Base-by-base conservation (phyloP, 768 basidiomycete genomes). In the Leccinum variicolor region DNA sequence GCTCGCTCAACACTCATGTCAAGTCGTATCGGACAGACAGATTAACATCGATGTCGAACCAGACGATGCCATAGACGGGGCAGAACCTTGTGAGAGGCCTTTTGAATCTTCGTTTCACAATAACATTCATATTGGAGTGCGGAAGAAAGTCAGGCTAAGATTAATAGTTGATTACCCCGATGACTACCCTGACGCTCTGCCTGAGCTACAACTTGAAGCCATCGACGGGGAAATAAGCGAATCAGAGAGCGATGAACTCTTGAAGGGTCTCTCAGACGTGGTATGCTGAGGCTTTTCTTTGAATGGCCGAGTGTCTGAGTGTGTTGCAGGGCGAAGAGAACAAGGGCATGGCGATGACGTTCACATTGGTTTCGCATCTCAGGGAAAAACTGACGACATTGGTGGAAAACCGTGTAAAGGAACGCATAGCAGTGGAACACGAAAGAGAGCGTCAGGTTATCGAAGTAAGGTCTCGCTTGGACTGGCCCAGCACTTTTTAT, bases 291-390 rank as follows among this genome's bases (percentile, higher is more conserved):
- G 41, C 14, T 28, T 43, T 54, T 29, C 58, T 45, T 43, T 45
- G 41, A 33, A 29, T 15, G 28, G 21, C 14, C 10, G 33, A 33
- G n/a, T 39, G 19, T 33, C 53, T 29, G 54, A 58, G 50, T 34
- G 28, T 33, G 23, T 39, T 50, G 31, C 57, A 91, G 89, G 90
- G 89, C 55, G 83, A 88, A 67, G 92, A 94, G 68, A 94, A 90
- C 70, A 66, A 92, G 21, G 93, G 93, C 45, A 95, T 95, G 89
- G 94, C 97, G 3, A 98, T 98, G 94, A 95, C 94, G 17, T 99
- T 97, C 69, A 94, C 96, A 0, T 79, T 99, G 17, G 87, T 94
- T 11, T 88, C 90, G 0, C 87, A 90, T 64, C 81, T 97, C 47
- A 81, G 90, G 62, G 94, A 98, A 72, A 79, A 84, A 51, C 76